Evolutionary conservation across 352 stramenopile genomes (phyloP), one percentile per base, ranked within the genome.

Genomic region (Phytophthora colocasiae): DNA sequence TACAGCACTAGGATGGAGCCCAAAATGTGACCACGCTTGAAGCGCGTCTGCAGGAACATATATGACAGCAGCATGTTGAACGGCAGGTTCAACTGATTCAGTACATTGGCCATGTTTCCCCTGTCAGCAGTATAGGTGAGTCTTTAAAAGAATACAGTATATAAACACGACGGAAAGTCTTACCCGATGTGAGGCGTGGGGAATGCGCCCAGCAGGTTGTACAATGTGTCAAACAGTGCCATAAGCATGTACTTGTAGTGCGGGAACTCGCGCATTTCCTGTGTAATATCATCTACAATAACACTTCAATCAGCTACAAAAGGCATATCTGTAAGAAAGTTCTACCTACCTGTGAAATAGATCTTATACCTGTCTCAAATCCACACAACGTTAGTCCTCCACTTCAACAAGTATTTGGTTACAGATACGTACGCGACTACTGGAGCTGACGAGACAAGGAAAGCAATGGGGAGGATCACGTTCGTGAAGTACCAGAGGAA

Each of bases 401-500:
- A 26, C 15, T 19, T 22, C 14, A 8, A 43, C 0, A 4, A 62
- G 6, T 9, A 47, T 0, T 40, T 9, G 19, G 40, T 26, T 49
- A 15, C 40, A 53, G 24, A 43, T 32, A 79, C 73, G 41, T 81
- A 89, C 84, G 77, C 77, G 27, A 94, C 87, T 2, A 95, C 73
- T 11, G 89, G 89, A 69, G 83, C 90, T 22, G 83, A 87, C 6
- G 84, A 92, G 27, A 90, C 64, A 1, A 93, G 50, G 60, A 95
- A 96, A 12, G 82, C 79, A 34, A 95, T 70, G 40, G 84, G 83
- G 27, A 91, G 77, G 64, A 96, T 90, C 36, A 94, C 74, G 62
- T 95, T 93, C 31, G 82, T 84, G 34, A 95, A 95, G 67, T 95
- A 96, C 87, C 87, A 96, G 10, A 96, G 80, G 64, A 93, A 96